Conservation (phyloP, 441 rosid genomes). For the Dalechampia spathulata region DNA sequence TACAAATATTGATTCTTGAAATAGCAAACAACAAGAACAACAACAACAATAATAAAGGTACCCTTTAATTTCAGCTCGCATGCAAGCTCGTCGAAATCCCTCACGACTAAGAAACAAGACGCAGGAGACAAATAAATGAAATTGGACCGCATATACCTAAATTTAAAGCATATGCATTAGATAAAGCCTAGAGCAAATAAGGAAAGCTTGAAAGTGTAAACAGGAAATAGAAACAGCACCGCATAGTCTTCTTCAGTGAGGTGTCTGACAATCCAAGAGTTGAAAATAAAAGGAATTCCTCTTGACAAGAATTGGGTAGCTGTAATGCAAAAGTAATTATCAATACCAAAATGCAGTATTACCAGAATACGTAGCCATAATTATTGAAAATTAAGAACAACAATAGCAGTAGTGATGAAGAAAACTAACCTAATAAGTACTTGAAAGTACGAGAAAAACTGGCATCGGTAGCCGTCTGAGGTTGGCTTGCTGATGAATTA, state of each 20-base stretch:
- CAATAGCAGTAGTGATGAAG: background rate
- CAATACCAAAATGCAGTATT: background rate
- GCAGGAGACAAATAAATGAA: slow-evolving; percentile 87
- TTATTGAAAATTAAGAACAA: background rate
- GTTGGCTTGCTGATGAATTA: slow-evolving; percentile 17
- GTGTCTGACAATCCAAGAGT: slow-evolving; percentile 89
- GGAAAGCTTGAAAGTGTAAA: background rate
- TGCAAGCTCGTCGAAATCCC: slow-evolving; percentile 91
- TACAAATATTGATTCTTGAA: too few relatives aligned
- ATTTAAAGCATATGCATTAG: slow-evolving; percentile 2
- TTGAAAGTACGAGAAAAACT: slow-evolving; percentile 82
- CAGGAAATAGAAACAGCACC: slow-evolving; percentile 30
- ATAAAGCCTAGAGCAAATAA: background rate
- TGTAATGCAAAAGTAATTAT: slow-evolving; percentile 18
- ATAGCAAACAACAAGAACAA: too few relatives aligned
- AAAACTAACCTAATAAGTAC: slow-evolving; percentile 54
- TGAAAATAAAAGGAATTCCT: slow-evolving; percentile 88
- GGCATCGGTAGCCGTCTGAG: slow-evolving; percentile 29
- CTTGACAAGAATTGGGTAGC: slow-evolving; percentile 87
- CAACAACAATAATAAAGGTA: slow-evolving; percentile 21
- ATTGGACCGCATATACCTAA: slow-evolving; percentile 84
- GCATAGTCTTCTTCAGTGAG: slow-evolving; percentile 75
- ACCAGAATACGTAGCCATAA: too few relatives aligned
- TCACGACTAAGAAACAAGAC: slow-evolving; percentile 89
- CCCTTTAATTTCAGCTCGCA: slow-evolving; percentile 76